Conservation (phyloP, 148 eudicot species). For the Vaccinium darrowii region DNA sequence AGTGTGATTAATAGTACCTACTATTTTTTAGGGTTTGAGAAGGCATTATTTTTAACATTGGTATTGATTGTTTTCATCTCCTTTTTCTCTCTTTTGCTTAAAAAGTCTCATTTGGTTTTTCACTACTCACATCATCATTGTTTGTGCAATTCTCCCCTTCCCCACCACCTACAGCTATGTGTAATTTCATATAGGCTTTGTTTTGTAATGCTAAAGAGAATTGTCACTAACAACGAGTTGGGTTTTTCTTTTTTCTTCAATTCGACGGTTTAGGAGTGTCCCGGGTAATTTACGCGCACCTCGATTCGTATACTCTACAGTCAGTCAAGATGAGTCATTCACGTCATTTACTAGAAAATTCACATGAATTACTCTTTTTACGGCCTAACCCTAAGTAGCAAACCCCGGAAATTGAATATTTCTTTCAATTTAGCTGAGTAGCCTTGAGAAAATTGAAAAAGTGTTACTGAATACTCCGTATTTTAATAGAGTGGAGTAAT, state of each 20-base stretch:
- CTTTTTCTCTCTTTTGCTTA: background rate
- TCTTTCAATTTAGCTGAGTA: too few species aligned
- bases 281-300: background rate
- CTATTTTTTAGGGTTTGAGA: slow-evolving; percentile 33
- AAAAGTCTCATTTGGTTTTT: slow-evolving; percentile 20
- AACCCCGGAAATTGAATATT: too few species aligned
- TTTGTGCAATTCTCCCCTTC: slow-evolving; percentile 10
- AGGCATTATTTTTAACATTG: slow-evolving; percentile 26
- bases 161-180: background rate
- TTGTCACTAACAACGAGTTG: background rate
- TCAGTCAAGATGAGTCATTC: too few species aligned
- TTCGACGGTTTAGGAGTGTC: background rate
- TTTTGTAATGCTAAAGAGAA: background rate
- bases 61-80: slow-evolving; percentile 24
- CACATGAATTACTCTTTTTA: too few species aligned
- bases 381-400: too few species aligned
- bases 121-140: slow-evolving; percentile 15
- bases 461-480: background rate
- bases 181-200: slow-evolving; percentile 1
- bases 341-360: too few species aligned
- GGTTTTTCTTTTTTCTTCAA: background rate
- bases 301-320: background rate
- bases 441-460: slow-evolving; percentile 1
- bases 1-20: slow-evolving; percentile 39
- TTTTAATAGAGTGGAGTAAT: background rate